Evolutionary conservation across 164 flowering plant genomes (phyloP).

Genomic region (Chloranthus sessilifolius): DNA sequence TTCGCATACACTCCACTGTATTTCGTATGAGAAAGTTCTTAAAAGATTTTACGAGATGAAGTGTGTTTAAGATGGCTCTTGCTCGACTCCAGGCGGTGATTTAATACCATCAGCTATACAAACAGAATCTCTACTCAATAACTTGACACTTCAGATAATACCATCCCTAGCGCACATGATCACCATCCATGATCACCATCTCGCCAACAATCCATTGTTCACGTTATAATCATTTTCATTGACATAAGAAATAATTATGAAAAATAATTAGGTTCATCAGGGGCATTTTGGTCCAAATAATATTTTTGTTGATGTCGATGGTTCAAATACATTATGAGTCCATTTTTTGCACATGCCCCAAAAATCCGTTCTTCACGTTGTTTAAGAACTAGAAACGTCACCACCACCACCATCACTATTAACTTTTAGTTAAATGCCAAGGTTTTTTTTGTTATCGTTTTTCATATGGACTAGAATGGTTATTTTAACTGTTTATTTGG

Average conservation of each 20-base stretch:
- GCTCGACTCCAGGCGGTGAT: slow-evolving; percentile 67
- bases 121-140: slow-evolving; percentile 27
- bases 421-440: too few relatives aligned
- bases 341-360: too few relatives aligned
- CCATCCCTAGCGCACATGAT: slow-evolving; percentile 29
- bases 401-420: too few relatives aligned
- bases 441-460: neutral
- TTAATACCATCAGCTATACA: slow-evolving; percentile 31
- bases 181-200: slow-evolving; percentile 26
- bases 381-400: too few relatives aligned
- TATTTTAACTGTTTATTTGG: too few relatives aligned
- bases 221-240: neutral
- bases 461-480: neutral
- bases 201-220: slow-evolving; percentile 23
- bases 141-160: slow-evolving; percentile 31
- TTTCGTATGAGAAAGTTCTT: slow-evolving; percentile 80
- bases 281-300: too few relatives aligned
- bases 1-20: slow-evolving; percentile 81
- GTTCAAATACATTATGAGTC: too few relatives aligned
- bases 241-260: too few relatives aligned
- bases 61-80: slow-evolving; percentile 49
- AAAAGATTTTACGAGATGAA: slow-evolving; percentile 62
- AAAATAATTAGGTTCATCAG: too few relatives aligned
- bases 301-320: too few relatives aligned
- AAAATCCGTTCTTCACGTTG: too few relatives aligned